phyloP scores from a whole-genome alignment of 768 basidiomycete species.

The Lentinula boryana region DNA sequence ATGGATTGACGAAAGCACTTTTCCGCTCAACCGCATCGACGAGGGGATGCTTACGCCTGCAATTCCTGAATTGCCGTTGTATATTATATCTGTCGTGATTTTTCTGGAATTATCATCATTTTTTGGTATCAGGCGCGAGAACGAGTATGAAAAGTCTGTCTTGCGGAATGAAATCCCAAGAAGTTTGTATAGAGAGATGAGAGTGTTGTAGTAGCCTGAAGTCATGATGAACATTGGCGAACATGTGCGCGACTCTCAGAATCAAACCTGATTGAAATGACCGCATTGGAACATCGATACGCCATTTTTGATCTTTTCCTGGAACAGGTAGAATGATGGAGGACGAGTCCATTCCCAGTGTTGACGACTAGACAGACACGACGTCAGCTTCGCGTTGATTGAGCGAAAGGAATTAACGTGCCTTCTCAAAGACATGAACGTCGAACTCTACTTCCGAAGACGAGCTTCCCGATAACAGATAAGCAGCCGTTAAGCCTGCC shows the following conservation, averaged over 20 bases:
- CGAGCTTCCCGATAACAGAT: conserved; percentile 38
- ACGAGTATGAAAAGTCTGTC: conserved; percentile 67
- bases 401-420: conserved; percentile 20
- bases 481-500: conserved; percentile 65
- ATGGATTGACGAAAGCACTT: conserved; percentile 13
- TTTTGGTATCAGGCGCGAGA: conserved; percentile 39
- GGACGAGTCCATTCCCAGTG: conserved; percentile 65
- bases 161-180: conserved; percentile 53
- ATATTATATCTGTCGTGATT: conserved; percentile 49
- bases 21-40: conserved; percentile 14
- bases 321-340: conserved; percentile 42
- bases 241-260: neutral
- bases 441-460: conserved; percentile 42
- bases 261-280: conserved; percentile 70
- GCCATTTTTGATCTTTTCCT: conserved; percentile 33
- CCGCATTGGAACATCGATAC: conserved; percentile 77
- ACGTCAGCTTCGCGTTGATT: neutral
- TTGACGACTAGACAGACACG: conserved; percentile 31
- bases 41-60: conserved; percentile 49
- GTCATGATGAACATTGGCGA: neutral
- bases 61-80: conserved; percentile 57
- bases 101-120: conserved; percentile 12
- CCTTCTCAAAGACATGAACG: conserved; percentile 74
- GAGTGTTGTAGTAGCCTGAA: conserved; percentile 65
- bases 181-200: conserved; percentile 60